These are phyloP conservation scores for Apophysomyces ossiformis DNA, from an alignment of 371 early-diverging fungal species.

Conservation along the genomic window DNA sequence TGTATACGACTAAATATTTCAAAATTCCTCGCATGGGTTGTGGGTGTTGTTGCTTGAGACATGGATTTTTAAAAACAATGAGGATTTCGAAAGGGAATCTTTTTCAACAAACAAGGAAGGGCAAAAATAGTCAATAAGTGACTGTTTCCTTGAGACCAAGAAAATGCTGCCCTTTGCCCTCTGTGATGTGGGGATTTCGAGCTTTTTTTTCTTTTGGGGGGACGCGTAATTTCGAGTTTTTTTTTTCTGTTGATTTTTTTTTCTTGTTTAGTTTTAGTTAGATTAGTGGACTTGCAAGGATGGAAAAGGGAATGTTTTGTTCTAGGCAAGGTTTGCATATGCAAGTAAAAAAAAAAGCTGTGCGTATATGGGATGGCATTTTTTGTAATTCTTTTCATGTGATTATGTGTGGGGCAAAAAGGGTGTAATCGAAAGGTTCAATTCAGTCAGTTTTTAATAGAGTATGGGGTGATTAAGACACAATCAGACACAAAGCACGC, in stretches of 20 bases:
- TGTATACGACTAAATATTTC: slow-evolving; percentile 76
- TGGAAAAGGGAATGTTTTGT: neutral
- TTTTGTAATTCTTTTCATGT: slow-evolving; percentile 8
- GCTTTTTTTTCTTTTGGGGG: no score
- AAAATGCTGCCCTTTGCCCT: neutral
- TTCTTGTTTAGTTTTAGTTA: no score
- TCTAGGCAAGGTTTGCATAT: no score
- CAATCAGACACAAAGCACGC: no score
- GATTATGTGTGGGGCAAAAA: neutral
- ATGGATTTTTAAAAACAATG: slow-evolving; percentile 5
- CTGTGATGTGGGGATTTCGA: neutral
- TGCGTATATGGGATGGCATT: slow-evolving; percentile 6
- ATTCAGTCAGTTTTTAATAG: neutral
- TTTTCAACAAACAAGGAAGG: neutral
- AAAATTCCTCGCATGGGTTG: slow-evolving; percentile 25
- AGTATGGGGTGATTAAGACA: slow-evolving; percentile 4
- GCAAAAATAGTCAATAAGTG: neutral
- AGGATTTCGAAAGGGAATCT: neutral
- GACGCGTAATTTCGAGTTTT: no score
- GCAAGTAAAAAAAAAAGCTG: slow-evolving; percentile 2
- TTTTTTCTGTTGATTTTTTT: no score
- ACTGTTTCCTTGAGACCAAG: neutral
- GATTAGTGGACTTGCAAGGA: no score
- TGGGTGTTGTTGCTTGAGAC: slow-evolving; percentile 17
- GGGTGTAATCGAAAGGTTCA: neutral